Evolutionary conservation across 768 basidiomycete genomes (phyloP).

Genomic region (Termitomyces eurrhizus): DNA sequence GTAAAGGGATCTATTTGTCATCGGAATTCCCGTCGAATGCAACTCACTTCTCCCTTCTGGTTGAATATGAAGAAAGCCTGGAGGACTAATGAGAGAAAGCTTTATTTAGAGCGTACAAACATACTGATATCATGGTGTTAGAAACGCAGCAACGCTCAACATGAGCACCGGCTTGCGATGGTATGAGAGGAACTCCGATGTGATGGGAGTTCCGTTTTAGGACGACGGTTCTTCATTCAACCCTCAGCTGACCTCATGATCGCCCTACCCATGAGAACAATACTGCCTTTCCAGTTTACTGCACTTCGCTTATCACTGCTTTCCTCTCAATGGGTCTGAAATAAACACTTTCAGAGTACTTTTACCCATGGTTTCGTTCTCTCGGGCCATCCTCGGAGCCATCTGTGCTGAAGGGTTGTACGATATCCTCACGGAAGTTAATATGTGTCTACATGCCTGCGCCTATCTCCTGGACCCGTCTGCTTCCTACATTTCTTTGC

Average conservation of each 20-base stretch:
- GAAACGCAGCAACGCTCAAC: background rate
- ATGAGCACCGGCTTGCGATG: conserved; percentile 6
- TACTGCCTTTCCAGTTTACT: background rate
- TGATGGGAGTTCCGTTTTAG: conserved; percentile 11
- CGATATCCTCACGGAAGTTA: background rate
- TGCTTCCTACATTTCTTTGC: conserved; percentile 4
- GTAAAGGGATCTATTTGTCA: conserved; percentile 4
- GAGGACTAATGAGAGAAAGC: background rate
- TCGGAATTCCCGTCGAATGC: conserved; percentile 1
- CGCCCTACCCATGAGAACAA: background rate
- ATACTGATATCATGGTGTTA: conserved; percentile 28
- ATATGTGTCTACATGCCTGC: conserved; percentile 1
- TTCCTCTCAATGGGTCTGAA: background rate
- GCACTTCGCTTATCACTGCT: background rate
- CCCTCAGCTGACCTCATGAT: conserved; percentile 1
- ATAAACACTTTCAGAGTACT: conserved; percentile 6
- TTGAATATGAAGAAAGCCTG: conserved; percentile 99
- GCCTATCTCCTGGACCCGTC: conserved; percentile 1
- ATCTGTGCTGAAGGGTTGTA: background rate
- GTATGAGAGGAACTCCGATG: background rate
- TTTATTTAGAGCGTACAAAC: background rate
- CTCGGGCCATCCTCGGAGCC: conserved; percentile 8
- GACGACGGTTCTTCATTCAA: background rate
- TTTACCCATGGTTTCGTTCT: background rate
- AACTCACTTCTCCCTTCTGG: conserved; percentile 92